Evolutionary conservation across 345 rosid species (phyloP), one percentile per base, ranked within the genome.

Genomic region (Nephelium lappaceum): DNA sequence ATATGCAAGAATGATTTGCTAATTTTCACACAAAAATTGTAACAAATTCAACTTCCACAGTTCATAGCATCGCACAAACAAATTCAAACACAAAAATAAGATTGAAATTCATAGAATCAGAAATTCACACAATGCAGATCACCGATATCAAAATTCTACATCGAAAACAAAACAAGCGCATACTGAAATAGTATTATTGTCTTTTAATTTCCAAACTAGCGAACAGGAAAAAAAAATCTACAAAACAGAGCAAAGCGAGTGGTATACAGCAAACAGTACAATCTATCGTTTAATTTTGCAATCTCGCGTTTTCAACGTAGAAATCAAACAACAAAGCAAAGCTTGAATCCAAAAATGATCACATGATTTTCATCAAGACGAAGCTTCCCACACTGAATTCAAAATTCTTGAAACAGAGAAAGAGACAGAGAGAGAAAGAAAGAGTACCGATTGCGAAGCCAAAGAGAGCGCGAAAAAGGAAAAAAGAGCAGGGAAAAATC

Each of bases 41-140:
- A 27, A 45, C 43, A 43, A 27, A 0, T 16, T 18, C 15, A 18
- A 18, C 18, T 25, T 43, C 5, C n/a, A 7, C 42, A 62, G 60
- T 62, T 16, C 77, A 25, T 41, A 24, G 42, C 24, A 62, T 62
- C 14, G 69, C 58, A 16, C 36, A 66, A 8, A 38, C 11, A 66
- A 36, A 36, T 38, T 31, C 23, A 16, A 66, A 16, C 45, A 1
- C 45, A 16, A 66, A 31, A 14, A 27, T 49, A 19, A 36, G 8
- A 19, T 47, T 36, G 18, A 65, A 75, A 43, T 4, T 11, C 19
- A n/a, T 58, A 39, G 11, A 64, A 11, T 47, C 60, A 47, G 14
- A 24, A 41, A 12, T 24, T 24, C 78, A 49, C 49, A 64, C 61
- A 75, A 63, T 49, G 78, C 63, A n/a, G 78, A 75, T 75, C 78